Base-by-base conservation (phyloP, 139 green algal species). In the Marvania coccoides region DNA sequence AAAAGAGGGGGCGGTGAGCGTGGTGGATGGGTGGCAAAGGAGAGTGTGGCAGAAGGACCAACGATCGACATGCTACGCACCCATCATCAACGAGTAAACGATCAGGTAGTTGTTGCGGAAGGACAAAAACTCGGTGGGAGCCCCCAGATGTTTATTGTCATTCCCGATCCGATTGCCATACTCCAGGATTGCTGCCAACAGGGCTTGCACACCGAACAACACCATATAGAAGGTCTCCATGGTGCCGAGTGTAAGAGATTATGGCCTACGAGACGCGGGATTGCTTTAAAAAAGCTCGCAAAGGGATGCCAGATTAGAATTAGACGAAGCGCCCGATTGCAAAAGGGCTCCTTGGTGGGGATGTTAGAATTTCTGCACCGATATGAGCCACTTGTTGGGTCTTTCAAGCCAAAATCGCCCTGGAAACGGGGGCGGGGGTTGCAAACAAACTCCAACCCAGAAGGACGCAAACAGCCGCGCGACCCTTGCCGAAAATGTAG, bases 21-120 rank as follows among this genome's bases (percentile, higher is more conserved):
- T 2, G 53, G 63, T 26, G 63, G 63, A 35, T 24, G 14, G 42
- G 42, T 24, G 47, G 60, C 9, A 54, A 14, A 54, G 29, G 60
- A 15, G 13, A 19, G 29, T 7, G 31, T 31, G 6, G 30, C 5
- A 30, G 55, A 47, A 33, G 29, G 55, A 6, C 33, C 45, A n/a
- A n/a, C 6, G 31, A 1, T 10, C 51, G 9, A 35, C 28, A 42
- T 12, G 12, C 9, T 2, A 42, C 87, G 48, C 59, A 92, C 88
- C 89, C 93, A 98, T 98, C 85, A 96, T 95, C 8, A 98, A 70
- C 26, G 77, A 85, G 74, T 97, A 98, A 0, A 98, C 91, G 0
- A 95, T 5, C 29, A 97, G 62, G 65, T 98, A 98, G 60, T 98
- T 97, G 67, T 87, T 91, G 4, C 88, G 73, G 73, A 98, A 97